Percentiles rank a stretch among this genome's conserved stretches.
Evolutionary conservation across 805 yeast species (phyloP).

Genomic region (Candida dajiaensis): DNA sequence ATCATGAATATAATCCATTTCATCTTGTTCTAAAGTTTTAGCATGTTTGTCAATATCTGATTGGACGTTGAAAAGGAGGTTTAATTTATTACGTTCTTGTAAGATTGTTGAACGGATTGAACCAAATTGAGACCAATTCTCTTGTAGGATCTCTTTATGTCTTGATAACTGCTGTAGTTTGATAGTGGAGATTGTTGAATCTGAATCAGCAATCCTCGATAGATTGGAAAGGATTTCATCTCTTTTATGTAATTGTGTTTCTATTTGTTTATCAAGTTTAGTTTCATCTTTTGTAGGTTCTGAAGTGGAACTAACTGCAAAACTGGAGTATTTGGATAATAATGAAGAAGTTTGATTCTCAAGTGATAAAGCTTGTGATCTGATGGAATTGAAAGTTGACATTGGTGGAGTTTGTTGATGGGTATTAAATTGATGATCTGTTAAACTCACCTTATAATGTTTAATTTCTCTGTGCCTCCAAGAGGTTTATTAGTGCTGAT

Average conservation of each 20-base stretch:
- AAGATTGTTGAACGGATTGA: constrained; percentile 52
- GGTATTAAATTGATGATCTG: too few relatives aligned
- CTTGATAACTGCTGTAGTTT: constrained; percentile 77
- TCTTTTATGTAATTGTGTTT: constrained; percentile 44
- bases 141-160: constrained; percentile 69
- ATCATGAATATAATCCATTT: constrained; percentile 69
- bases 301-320: constrained; percentile 45
- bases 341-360: constrained; percentile 63
- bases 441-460: too few relatives aligned
- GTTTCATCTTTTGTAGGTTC: constrained; percentile 44
- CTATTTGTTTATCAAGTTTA: constrained; percentile 40
- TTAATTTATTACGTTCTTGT: constrained; percentile 73
- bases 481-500: constrained; percentile 2
- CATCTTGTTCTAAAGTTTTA: constrained; percentile 34
- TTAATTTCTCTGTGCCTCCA: too few relatives aligned
- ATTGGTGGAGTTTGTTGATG: constrained; percentile 15
- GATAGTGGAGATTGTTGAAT: constrained; percentile 56
- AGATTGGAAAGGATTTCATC: constrained; percentile 48
- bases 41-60: constrained; percentile 72
- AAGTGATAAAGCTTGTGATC: constrained; percentile 61
- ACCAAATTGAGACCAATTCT: constrained; percentile 58
- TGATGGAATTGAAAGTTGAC: constrained; percentile 56
- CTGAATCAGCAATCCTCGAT: constrained; percentile 49
- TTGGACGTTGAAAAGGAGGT: constrained; percentile 69
- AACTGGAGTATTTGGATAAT: constrained; percentile 47